Conservation (phyloP, 352 stramenopile genomes). For the Pythium dissotocum region DNA sequence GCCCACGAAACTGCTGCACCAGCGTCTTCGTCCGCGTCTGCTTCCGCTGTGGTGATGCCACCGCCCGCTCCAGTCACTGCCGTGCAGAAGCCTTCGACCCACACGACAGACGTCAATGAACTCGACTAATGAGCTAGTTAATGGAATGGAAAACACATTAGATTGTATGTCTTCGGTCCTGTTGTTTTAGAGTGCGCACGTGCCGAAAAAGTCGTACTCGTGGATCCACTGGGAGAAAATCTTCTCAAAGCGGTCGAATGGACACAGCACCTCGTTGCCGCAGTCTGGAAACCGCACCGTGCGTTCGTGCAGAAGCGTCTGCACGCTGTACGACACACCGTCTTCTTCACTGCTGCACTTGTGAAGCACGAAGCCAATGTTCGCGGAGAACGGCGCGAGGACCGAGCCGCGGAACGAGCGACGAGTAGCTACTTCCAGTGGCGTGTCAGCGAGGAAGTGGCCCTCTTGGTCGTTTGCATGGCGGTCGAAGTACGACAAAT, state of each 20-base stretch:
- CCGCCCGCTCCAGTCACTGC: constrained; percentile 18
- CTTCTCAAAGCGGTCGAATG: constrained; percentile 50
- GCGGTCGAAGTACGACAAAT: constrained; percentile 69
- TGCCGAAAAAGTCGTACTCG: constrained; percentile 64
- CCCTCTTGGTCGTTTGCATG: constrained; percentile 53
- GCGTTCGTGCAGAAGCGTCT: constrained; percentile 68
- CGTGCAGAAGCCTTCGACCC: not conserved
- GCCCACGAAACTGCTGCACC: not conserved
- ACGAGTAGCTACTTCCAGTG: constrained; percentile 43
- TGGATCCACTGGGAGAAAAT: constrained; percentile 70
- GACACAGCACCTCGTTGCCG: constrained; percentile 40
- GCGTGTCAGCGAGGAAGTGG: constrained; percentile 62
- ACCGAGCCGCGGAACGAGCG: constrained; percentile 60
- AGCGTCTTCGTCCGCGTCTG: not conserved
- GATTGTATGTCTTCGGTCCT: constrained; percentile 1
- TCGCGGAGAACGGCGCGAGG: constrained; percentile 73
- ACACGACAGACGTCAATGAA: constrained; percentile 52
- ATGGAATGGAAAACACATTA: not conserved
- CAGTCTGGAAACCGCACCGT: constrained; percentile 61
- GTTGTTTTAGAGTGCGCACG: constrained; percentile 36
- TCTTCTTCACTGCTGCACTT: constrained; percentile 36
- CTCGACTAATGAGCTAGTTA: constrained; percentile 35
- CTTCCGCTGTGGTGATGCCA: constrained; percentile 9
- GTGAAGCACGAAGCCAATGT: constrained; percentile 85
- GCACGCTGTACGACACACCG: constrained; percentile 40